phyloP scores from a whole-genome alignment of 129 eudicot species.

The Scalesia atractyloides region DNA sequence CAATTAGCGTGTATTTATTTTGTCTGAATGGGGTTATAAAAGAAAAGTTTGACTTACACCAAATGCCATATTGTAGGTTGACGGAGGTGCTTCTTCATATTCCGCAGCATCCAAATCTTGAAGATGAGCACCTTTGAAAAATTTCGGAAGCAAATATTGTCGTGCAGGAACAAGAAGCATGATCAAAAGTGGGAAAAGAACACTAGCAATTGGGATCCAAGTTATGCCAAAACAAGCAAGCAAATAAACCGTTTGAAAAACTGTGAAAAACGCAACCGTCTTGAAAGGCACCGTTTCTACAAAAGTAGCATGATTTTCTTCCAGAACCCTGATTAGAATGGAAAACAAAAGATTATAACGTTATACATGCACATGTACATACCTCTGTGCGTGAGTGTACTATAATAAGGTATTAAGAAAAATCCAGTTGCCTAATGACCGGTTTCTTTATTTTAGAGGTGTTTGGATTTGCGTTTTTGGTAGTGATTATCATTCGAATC shows the following conservation, averaged over 20 bases:
- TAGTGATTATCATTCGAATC: not conserved
- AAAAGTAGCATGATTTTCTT: conserved; percentile 87
- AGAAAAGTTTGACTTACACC: conserved; percentile 51
- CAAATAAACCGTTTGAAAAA: conserved; percentile 80
- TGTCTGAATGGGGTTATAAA: not conserved
- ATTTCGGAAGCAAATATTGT: conserved; percentile 82
- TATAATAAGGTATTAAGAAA: no score
- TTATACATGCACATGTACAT: not conserved
- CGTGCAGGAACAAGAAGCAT: conserved; percentile 96
- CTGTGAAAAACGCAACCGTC: conserved; percentile 69
- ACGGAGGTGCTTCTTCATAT: conserved; percentile 89
- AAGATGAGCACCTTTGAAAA: conserved; percentile 90
- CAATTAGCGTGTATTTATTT: not conserved
- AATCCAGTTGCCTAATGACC: no score
- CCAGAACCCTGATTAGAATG: conserved; percentile 59
- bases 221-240: conserved; percentile 86
- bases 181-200: conserved; percentile 87
- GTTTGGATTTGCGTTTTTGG: no score
- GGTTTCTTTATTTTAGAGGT: no score
- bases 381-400: not conserved
- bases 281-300: conserved; percentile 93
- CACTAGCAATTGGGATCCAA: conserved; percentile 96
- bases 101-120: conserved; percentile 98
- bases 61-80: conserved; percentile 61
- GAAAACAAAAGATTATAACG: not conserved